Evolutionary conservation across 306 rosid genomes (phyloP), one percentile per base, ranked within the genome.

Genomic region (Quercus engelmannii): DNA sequence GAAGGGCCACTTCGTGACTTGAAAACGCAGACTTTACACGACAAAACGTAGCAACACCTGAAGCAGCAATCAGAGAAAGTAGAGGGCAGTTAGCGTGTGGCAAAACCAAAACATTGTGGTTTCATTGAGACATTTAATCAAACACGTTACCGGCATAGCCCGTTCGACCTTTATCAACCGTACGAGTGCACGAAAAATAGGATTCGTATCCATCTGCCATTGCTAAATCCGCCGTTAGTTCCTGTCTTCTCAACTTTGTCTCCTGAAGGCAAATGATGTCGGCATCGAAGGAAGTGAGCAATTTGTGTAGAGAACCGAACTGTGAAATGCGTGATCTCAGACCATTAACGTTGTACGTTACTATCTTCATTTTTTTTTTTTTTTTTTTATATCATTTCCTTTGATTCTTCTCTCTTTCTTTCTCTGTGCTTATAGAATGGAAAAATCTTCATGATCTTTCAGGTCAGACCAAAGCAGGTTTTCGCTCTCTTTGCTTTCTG

Each of bases 41-140:
- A 81, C 96, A 95, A 88, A 95, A 93, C 6, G 99, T 93, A 28
- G 90, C 94, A 74, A 91, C 99, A 26, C 97, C 98, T 93, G 81
- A 84, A 80, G 28, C 57, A 41, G 28, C 67, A 64, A 63, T 3
- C 38, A 67, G 20, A 10, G 26, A 55, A 59, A 74, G 56, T 41
- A 31, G 1, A 57, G 5, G 14, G 46, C n/a, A 5, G 20, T 68
- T 38, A 17, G 14, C 13, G 57, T 52, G 56, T 21, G 35, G 20
- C 17, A 11, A 10, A 14, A 12, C 35, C 18, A 17, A 10, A 21
- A 8, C 10, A 30, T n/a, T 18, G 2, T 1, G 6, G 49, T 31
- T 41, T 41, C 33, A 63, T 73, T 74, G 83, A 77, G 83, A 81
- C 79, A 72, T 28, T 84, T 74, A 21, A 75, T 12, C 65, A 79